Evolutionary conservation across 1,284 basidiomycete species (phyloP).

Genomic region (Stygiomarasmius scandens): DNA sequence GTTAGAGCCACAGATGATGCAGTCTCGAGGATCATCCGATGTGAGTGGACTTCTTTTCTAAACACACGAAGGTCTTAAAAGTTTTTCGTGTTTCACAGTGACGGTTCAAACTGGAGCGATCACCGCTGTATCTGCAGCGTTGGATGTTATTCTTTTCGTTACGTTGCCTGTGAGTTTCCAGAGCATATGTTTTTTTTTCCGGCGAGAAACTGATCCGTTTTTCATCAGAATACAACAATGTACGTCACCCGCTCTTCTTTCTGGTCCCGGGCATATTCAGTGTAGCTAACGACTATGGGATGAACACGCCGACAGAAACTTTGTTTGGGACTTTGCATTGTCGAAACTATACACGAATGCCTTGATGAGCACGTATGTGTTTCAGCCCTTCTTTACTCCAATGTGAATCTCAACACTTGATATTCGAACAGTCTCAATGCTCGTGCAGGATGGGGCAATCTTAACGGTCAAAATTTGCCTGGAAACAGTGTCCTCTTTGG

Average conservation of each 20-base stretch:
- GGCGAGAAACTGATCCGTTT: not conserved
- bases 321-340: conserved; percentile 17
- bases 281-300: not conserved
- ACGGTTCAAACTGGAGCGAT: not conserved
- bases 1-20: conserved; percentile 8
- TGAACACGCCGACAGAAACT: conserved; percentile 13
- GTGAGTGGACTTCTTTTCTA: not conserved
- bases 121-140: not conserved
- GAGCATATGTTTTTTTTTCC: not conserved
- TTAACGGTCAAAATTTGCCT: not conserved
- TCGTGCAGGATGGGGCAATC: conserved; percentile 3
- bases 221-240: not conserved
- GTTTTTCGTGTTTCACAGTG: not conserved
- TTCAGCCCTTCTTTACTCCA: not conserved
- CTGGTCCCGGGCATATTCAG: no score
- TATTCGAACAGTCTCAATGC: conserved; percentile 1
- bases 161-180: not conserved
- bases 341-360: conserved; percentile 19
- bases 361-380: conserved; percentile 10
- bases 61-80: not conserved
- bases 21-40: conserved; percentile 9
- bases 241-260: no score
- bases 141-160: conserved; percentile 1
- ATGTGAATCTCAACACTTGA: not conserved
- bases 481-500: conserved; percentile 1